Base-by-base conservation (phyloP, 1,284 basidiomycete genomes). In the Singerocomus rubriflavus region DNA sequence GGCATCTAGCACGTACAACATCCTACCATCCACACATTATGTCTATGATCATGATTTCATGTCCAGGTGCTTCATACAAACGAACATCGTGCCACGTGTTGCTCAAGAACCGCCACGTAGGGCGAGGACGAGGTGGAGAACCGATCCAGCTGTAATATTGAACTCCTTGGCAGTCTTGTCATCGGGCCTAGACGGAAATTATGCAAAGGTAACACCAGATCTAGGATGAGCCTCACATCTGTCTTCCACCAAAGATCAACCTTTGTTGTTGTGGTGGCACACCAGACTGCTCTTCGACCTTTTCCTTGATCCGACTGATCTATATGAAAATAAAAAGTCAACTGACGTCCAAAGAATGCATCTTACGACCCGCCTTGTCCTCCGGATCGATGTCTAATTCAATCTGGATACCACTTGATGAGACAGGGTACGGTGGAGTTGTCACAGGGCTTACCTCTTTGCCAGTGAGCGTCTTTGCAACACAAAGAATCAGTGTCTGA, bases 261-360 rank as follows among this genome's bases (percentile, higher is more conserved):
- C 97, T 84, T 70, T 99, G 97, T 71, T 99, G 97, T 35, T 81
- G 91, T 54, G 97, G 96, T 14, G 97, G 97, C 44, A 99, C 97
- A 63, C 96, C 97, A 36, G 95, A 96, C 73, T 99, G 97, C 75
- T 98, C 96, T 71, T 99, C 97, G 30, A 99, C 93, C 70, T 93
- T 91, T 78, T 98, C 95, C 76, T 99, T 99, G 74, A 99, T 96
- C 60, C 93, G 86, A 42, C 84, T 79, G 67, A 98, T 93, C 95
- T 97, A 60, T 27, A 30, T 21, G 37, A 27, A 14, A 25, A 21
- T n/a, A 31, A 9, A 1, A 38, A 6, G 21, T 55, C 8, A 21
- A 29, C 9, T 1, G 17, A 21, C 5, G 27, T 7, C 21, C 30
- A 34, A 42, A 5, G 0, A 27, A 29, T 27, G 6, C 30, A 36